Base-by-base conservation (phyloP, 768 basidiomycete genomes). In the Coprinopsis marcescibilis region DNA sequence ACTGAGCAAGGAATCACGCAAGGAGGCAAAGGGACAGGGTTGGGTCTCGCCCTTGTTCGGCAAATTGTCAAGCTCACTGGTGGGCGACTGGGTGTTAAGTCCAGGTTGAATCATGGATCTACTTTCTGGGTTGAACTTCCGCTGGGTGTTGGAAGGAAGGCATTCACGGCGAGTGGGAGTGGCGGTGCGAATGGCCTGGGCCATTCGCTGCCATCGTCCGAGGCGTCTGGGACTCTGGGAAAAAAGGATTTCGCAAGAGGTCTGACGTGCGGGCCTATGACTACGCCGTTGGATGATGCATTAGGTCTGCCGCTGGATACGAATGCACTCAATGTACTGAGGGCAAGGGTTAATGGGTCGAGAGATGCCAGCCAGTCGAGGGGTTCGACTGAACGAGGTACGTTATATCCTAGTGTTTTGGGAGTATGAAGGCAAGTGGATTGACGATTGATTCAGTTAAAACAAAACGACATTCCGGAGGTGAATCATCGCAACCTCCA, bases 41-140 rank as follows among this genome's bases (percentile, higher is more conserved):
- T 90, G 10, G 86, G 88, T 19, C 58, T 89, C 15, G 86, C 87
- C 1, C 70, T 90, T 4, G 85, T 88, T 36, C 74, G 85, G 38
- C 83, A 85, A 53, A 89, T 90, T 35, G 84, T 90, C 54, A 84
- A 81, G 56, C 64, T 87, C 32, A 81, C 76, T 41, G 81, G 82
- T 33, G 88, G 88, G 15, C 74, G 87, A 41, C 65, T 89, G 23
- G 87, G 82, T n/a, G 74, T 83, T n/a, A 67, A 64, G 50, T 80
- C 77, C 14, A 78, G 81, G 60, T 65, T 77, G 1, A 75, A 77
- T 6, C 69, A 77, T 54, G 92, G 92, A 13, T 88, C 83, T 27
- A 89, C 84, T 29, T 94, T 93, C 67, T 93, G 90, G 91, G 84
- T 89, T 7, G 88, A 89, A 60, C 62, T 89, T 27, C 83, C 85